Base-by-base conservation (phyloP, 306 rosid species). In the Pyrus betulifolia region DNA sequence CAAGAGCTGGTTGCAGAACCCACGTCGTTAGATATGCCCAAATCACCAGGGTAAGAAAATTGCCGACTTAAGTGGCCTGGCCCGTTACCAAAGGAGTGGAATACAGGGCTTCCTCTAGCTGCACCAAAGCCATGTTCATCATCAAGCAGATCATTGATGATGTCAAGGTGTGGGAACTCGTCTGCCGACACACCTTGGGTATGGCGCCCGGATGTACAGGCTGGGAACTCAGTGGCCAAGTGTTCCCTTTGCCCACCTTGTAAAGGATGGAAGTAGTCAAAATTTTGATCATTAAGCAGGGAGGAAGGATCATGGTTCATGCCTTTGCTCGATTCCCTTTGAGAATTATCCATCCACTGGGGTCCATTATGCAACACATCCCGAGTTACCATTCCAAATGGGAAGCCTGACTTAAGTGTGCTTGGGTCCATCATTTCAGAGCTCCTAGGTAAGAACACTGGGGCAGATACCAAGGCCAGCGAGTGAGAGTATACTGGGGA, bases 151-250 rank as follows among this genome's bases (percentile, higher is more conserved):
- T 93, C 99, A 78, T 96, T 96, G 83, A 96, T 96, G 70, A 96
- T 93, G 81, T 96, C 99, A 33, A 96, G 92, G 84, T 96, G 98
- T 3, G 99, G 99, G 80, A 96, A 96, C 66, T 95, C 99, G 72
- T 96, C 98, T 5, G 84, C 88, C 69, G 86, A 74, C 67, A 86
- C 77, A 51, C 92, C 97, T 89, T 85, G 98, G 76, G 73, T 75
- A 73, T 85, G 92, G 38, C 87, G 96, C 73, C 97, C 91, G 0
- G 97, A 89, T 4, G 92, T 79, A 79, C 97, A 73, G 23, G 92
- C 88, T 11, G 84, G 72, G 76, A 86, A 80, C 71, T 92, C 91
- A 0, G 89, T 52, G 2, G 86, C 33, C 67, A 89, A 62, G 28
- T 84, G 83, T 10, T 88, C 89, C 71, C 63, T 76, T 52, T 85